phyloP scores from a whole-genome alignment of 225 moss, liverwort and hornwort species.

The Polytrichum commune region DNA sequence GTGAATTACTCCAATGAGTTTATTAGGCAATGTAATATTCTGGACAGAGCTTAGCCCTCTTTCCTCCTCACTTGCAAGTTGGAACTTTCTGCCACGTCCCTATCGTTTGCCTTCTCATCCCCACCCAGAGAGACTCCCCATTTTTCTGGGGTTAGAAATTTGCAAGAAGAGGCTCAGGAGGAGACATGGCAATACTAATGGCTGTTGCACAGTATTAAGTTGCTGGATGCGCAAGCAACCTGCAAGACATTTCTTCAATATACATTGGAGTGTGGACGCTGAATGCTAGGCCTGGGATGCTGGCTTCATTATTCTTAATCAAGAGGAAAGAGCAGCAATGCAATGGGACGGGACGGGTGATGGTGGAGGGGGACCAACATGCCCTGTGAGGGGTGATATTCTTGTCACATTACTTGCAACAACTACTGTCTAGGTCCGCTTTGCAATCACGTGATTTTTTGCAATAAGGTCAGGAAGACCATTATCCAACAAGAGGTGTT shows the following conservation, averaged over 20 bases:
- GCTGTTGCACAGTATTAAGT: slow-evolving; percentile 5
- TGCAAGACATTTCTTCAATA: slow-evolving; percentile 9
- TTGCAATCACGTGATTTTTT: slow-evolving; percentile 40
- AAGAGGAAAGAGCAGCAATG: slow-evolving; percentile 5
- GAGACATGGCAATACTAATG: slow-evolving; percentile 6
- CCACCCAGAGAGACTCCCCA: slow-evolving; percentile 1
- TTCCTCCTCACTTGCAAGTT: slow-evolving; percentile 17
- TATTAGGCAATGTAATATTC: slow-evolving; percentile 98
- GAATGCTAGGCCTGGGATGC: slow-evolving; percentile 11
- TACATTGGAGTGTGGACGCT: slow-evolving; percentile 13
- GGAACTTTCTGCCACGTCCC: slow-evolving; percentile 6
- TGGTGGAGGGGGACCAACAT: slow-evolving; percentile 17
- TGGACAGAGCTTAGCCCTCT: slow-evolving; percentile 48
- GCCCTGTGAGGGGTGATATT: slow-evolving; percentile 24
- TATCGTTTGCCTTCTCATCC: neutral
- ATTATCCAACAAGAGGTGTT: slow-evolving; percentile 35
- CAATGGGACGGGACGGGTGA: slow-evolving; percentile 11
- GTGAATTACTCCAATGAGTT: slow-evolving; percentile 97
- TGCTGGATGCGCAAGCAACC: slow-evolving; percentile 26
- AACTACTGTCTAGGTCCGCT: slow-evolving; percentile 7
- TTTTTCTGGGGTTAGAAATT: slow-evolving; percentile 11
- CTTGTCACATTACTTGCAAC: slow-evolving; percentile 43
- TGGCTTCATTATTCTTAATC: slow-evolving; percentile 9
- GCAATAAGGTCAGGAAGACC: slow-evolving; percentile 48
- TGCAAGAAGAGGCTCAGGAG: slow-evolving; percentile 2